These are phyloP conservation scores for Lachancea thermotolerans DNA, from an alignment of 805 yeast genomes.

Conservation along the genomic window DNA sequence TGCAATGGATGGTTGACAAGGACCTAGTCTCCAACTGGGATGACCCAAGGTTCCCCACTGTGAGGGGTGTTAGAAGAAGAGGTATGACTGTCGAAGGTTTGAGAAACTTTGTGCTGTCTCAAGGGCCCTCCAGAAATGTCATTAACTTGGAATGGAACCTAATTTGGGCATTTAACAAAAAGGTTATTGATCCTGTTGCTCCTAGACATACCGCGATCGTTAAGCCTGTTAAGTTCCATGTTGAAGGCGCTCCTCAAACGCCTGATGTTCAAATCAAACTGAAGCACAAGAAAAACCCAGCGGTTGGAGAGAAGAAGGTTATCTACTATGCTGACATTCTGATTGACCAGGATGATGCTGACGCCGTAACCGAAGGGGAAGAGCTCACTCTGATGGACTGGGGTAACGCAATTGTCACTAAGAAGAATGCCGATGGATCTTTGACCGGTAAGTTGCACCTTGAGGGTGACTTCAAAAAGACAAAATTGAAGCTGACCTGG, in stretches of 20 bases:
- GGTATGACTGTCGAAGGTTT: conserved; percentile 99
- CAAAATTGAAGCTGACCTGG: conserved; percentile 94
- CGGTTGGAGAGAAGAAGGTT: conserved; percentile 77
- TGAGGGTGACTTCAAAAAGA: conserved; percentile 96
- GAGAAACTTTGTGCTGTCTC: conserved; percentile 85
- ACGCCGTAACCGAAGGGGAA: conserved; percentile 70
- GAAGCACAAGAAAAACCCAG: conserved; percentile 93
- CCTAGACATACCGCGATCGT: conserved; percentile 89
- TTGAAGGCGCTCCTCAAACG: conserved; percentile 59
- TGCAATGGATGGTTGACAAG: conserved; percentile 98
- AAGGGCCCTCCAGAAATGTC: conserved; percentile 97
- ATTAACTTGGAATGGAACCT: conserved; percentile 96
- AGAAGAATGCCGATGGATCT: conserved; percentile 57
- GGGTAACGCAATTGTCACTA: conserved; percentile 86
- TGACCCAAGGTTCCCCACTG: conserved; percentile 99
- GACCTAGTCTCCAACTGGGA: conserved; percentile 89
- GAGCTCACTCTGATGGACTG: conserved; percentile 98
- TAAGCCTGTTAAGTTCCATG: conserved; percentile 62
- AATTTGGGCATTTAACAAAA: conserved; percentile 97
- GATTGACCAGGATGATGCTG: conserved; percentile 82
- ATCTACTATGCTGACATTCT: conserved; percentile 55
- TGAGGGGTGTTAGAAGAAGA: conserved; percentile 98
- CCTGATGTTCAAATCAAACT: conserved; percentile 68
- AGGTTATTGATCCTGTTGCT: conserved; percentile 92
- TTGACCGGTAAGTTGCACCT: conserved; percentile 76